Evolutionary conservation across 2,329 filamentous ascomycete genomes (phyloP).

Genomic region (Sporothrix globosa): DNA sequence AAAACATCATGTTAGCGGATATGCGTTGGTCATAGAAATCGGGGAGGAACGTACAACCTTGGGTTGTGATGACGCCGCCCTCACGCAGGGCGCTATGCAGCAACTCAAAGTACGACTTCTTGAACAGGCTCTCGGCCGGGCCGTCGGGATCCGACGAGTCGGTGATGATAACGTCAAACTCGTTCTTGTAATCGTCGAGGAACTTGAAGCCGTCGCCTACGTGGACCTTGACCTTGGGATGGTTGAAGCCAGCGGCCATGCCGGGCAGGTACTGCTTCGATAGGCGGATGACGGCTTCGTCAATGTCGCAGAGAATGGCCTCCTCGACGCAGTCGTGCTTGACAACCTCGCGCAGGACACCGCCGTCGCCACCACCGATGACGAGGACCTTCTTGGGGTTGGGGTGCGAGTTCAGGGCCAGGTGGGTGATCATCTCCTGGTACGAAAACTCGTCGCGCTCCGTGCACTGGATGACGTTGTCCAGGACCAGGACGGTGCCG

Average conservation of each 20-base stretch:
- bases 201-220: conserved; percentile 99
- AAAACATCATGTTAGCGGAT: conserved; percentile 31
- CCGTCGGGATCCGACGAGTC: conserved; percentile 98
- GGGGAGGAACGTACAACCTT: conserved; percentile 90
- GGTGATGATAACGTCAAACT: conserved; percentile 99
- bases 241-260: conserved; percentile 91
- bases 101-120: conserved; percentile 98
- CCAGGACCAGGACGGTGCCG: conserved; percentile 92
- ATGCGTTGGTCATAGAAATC: conserved; percentile 32
- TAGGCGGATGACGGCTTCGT: conserved; percentile 97
- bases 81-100: conserved; percentile 86
- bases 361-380: conserved; percentile 95
- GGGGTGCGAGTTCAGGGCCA: conserved; percentile 98
- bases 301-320: conserved; percentile 96
- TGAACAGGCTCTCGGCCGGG: conserved; percentile 92
- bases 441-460: conserved; percentile 99
- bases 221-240: conserved; percentile 91
- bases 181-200: conserved; percentile 92
- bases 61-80: conserved; percentile 97
- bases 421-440: conserved; percentile 99
- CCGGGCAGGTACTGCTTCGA: conserved; percentile 96
- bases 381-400: conserved; percentile 98
- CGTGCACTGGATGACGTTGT: conserved; percentile 99
- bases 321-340: conserved; percentile 98
- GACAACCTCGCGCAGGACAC: conserved; percentile 96